Evolutionary conservation across 768 basidiomycete genomes (phyloP).

Genomic region (Dentipellis sp.): DNA sequence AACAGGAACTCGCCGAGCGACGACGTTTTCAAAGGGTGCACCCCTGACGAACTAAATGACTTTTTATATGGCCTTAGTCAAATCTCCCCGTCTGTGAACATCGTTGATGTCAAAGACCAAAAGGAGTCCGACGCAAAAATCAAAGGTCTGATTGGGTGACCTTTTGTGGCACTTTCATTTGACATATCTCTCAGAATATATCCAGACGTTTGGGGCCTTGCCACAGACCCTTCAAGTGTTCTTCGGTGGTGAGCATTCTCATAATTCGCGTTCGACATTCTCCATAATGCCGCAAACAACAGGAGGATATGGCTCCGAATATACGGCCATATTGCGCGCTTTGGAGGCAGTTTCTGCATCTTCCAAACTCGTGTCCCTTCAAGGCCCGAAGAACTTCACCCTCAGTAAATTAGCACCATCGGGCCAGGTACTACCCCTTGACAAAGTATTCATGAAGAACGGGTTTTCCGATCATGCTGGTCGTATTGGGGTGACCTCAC

Average conservation of each 20-base stretch:
- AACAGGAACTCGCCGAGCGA: not conserved
- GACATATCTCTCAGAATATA: slow-evolving; percentile 39
- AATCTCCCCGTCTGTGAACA: slow-evolving; percentile 30
- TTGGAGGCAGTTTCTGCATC: slow-evolving; percentile 54
- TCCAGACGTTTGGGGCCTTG: slow-evolving; percentile 61
- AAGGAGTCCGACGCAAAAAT: not conserved
- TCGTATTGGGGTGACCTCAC: not conserved
- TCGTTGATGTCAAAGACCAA: not conserved
- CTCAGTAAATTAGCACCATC: slow-evolving; percentile 37
- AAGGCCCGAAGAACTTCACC: slow-evolving; percentile 34
- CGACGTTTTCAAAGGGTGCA: slow-evolving; percentile 40
- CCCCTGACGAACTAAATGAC: slow-evolving; percentile 56
- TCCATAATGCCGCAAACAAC: not conserved
- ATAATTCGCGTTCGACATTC: too few relatives aligned
- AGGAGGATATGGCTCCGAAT: slow-evolving; percentile 48
- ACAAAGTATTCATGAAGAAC: slow-evolving; percentile 39
- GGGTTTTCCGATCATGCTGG: slow-evolving; percentile 6
- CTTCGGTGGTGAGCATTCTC: slow-evolving; percentile 45
- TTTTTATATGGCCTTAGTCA: slow-evolving; percentile 59
- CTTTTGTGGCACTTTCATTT: not conserved
- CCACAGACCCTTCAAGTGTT: slow-evolving; percentile 70
- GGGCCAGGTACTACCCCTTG: slow-evolving; percentile 44
- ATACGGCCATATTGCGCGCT: slow-evolving; percentile 44
- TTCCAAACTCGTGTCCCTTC: slow-evolving; percentile 58
- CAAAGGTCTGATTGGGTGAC: not conserved